Conservation (phyloP, 1,139 yeast species). For the Magnusiomyces tetraspermus region DNA sequence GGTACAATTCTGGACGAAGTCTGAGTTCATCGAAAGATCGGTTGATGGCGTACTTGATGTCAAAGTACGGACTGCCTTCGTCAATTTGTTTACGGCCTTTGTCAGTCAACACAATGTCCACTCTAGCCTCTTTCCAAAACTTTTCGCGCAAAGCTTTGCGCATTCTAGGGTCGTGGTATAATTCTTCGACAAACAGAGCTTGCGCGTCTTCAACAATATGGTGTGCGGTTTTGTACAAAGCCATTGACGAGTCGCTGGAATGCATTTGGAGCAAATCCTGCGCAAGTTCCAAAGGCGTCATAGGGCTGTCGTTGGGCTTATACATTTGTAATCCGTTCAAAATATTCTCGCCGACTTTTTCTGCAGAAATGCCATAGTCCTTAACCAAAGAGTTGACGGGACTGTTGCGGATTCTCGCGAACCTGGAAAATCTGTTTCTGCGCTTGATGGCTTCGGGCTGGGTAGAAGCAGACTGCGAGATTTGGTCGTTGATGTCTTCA, state of each 20-base stretch:
- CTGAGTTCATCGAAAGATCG: conserved; percentile 67
- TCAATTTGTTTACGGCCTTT: conserved; percentile 80
- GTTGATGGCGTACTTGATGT: conserved; percentile 82
- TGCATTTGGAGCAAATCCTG: conserved; percentile 35
- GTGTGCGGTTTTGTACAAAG: conserved; percentile 48
- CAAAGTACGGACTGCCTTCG: conserved; percentile 71
- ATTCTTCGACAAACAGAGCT: conserved; percentile 67
- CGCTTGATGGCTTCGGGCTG: conserved; percentile 34
- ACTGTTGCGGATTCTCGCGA: conserved; percentile 66
- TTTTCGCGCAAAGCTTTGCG: conserved; percentile 66
- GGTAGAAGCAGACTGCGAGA: conserved; percentile 19
- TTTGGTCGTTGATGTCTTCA: conserved; percentile 49
- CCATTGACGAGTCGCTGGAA: conserved; percentile 25
- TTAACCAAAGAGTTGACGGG: conserved; percentile 58
- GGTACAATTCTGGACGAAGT: conserved; percentile 65
- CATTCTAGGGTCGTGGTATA: conserved; percentile 71
- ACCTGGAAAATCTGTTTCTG: conserved; percentile 63
- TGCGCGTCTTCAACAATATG: conserved; percentile 68
- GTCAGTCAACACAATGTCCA: conserved; percentile 72
- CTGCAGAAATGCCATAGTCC: conserved; percentile 69
- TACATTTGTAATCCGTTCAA: conserved; percentile 63
- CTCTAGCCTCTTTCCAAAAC: conserved; percentile 56
- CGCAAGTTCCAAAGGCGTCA: conserved; percentile 57
- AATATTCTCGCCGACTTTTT: conserved; percentile 76
- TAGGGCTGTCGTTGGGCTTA: conserved; percentile 56